Evolutionary conservation across 176 grass and related monocot species (phyloP), one percentile per base, ranked within the genome.

Genomic region (Rhynchospora breviuscula): DNA sequence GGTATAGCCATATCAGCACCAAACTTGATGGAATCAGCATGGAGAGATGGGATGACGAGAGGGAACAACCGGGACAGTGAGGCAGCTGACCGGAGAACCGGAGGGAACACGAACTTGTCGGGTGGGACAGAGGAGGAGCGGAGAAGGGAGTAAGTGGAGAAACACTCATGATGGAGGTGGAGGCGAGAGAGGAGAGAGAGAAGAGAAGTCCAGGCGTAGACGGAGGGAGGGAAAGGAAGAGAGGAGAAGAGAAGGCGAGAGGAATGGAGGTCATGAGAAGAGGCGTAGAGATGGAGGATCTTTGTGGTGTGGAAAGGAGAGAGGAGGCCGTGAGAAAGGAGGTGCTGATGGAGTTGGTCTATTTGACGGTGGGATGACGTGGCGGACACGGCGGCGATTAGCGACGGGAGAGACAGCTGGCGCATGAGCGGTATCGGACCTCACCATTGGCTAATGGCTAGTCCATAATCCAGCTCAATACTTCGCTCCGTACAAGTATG

Each of bases 21-120:
- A 71, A 93, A 87, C 78, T 97, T 97, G 73, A 90, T 60, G 31
- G 86, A 86, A 3, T 84, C 84, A 10, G 91, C 86, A 81, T 97
- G 91, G 78, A 91, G 84, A 8, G 83, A 82, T 18, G 79, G 85
- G 9, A 78, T 87, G 40, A 74, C 70, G 74, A 91, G 43, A 66
- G 47, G 56, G 58, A 91, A 87, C 91, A 18, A 51, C 14, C 52
- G 64, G 86, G 92, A 7, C 86, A 90, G 10, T 15, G 73, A 81
- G 56, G 81, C 86, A 35, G 79, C 92, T 83, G 90, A 90, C 84
- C 85, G 88, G 31, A 63, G 79, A 53, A 79, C 60, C 57, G 11
- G 82, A 79, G 58, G 85, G 84, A 88, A 86, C 57, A 71, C 33
- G 82, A 98, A 81, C 80, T 90, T 83, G 88, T 92, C 64, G 31